Evolutionary conservation across 768 basidiomycete species (phyloP).

Genomic region (Lentinus brumalis): DNA sequence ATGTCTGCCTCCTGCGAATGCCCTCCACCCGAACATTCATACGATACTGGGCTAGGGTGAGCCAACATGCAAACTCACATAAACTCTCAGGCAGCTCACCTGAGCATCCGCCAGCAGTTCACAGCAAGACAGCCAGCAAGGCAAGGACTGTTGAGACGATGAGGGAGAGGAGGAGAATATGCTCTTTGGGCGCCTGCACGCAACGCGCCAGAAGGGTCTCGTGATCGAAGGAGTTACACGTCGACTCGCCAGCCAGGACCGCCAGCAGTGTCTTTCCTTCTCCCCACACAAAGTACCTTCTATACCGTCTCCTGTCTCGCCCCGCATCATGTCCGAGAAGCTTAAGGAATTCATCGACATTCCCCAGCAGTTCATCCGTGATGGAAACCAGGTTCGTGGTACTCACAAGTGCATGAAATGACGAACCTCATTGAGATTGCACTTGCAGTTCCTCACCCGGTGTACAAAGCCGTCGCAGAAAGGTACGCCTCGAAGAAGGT

Average conservation of each 20-base stretch:
- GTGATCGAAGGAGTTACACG: slow-evolving; percentile 19
- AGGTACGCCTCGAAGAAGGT: slow-evolving; percentile 51
- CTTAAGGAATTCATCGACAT: slow-evolving; percentile 88
- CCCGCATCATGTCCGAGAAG: slow-evolving; percentile 78
- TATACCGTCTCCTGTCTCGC: slow-evolving; percentile 15
- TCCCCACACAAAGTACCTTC: slow-evolving; percentile 8
- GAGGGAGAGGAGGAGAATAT: neutral
- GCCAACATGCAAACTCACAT: neutral
- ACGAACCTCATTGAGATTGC: slow-evolving; percentile 13
- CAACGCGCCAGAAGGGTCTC: slow-evolving; percentile 1
- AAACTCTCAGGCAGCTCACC: neutral
- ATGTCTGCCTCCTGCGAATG: slow-evolving; percentile 24
- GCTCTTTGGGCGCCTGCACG: neutral
- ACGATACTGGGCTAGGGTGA: slow-evolving; percentile 31
- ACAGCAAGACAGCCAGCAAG: neutral
- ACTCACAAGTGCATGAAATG: neutral
- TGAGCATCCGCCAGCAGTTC: slow-evolving; percentile 10
- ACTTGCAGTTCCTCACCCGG: slow-evolving; percentile 83
- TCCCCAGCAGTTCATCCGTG: slow-evolving; percentile 88
- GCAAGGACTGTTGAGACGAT: neutral
- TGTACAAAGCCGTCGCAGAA: slow-evolving; percentile 98
- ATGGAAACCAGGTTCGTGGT: slow-evolving; percentile 83
- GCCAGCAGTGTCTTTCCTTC: slow-evolving; percentile 8
- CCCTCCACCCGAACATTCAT: slow-evolving; percentile 66
- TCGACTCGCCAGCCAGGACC: slow-evolving; percentile 3